These are phyloP conservation scores for Botrytis paeoniae DNA, from an alignment of 2,329 filamentous ascomycete species.

Conservation along the genomic window DNA sequence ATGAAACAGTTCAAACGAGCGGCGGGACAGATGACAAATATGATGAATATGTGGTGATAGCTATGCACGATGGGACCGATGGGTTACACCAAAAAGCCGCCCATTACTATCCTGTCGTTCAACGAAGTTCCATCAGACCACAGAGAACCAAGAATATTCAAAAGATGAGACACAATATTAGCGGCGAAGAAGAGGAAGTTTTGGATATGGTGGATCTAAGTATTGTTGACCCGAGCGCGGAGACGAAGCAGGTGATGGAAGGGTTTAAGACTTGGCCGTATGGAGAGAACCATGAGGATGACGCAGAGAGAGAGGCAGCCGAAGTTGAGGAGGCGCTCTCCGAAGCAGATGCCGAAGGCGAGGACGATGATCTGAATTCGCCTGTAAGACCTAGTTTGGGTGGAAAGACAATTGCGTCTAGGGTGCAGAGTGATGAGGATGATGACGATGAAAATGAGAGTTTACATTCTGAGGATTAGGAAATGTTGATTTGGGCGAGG, in stretches of 20 bases:
- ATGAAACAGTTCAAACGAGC: conserved; percentile 60
- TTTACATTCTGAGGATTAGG: conserved; percentile 13
- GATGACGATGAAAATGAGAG: conserved; percentile 8
- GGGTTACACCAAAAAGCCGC: conserved; percentile 53
- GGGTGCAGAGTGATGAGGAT: conserved; percentile 15
- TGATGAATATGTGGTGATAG: conserved; percentile 60
- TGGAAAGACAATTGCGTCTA: conserved; percentile 6
- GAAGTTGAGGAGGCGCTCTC: conserved; percentile 3
- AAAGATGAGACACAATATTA: conserved; percentile 36
- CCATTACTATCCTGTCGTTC: conserved; percentile 68
- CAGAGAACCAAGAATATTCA: conserved; percentile 63
- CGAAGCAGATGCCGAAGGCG: conserved; percentile 11
- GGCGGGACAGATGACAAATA: conserved; percentile 57
- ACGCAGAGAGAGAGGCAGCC: neutral
- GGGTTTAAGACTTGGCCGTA: neutral
- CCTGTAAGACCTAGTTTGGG: conserved; percentile 7
- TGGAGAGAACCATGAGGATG: conserved; percentile 11
- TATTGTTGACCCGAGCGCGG: conserved; percentile 3
- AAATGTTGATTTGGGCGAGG: neutral
- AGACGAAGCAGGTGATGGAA: conserved; percentile 17
- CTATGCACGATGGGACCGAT: conserved; percentile 53
- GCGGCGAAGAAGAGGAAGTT: conserved; percentile 10
- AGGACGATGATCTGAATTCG: conserved; percentile 12
- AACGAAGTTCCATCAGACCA: conserved; percentile 59
- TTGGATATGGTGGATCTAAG: conserved; percentile 20